Percentiles rank a stretch among this genome's conserved stretches.
phyloP scores from a whole-genome alignment of 495 filamentous ascomycete species.

The Venustampulla echinocandica region DNA sequence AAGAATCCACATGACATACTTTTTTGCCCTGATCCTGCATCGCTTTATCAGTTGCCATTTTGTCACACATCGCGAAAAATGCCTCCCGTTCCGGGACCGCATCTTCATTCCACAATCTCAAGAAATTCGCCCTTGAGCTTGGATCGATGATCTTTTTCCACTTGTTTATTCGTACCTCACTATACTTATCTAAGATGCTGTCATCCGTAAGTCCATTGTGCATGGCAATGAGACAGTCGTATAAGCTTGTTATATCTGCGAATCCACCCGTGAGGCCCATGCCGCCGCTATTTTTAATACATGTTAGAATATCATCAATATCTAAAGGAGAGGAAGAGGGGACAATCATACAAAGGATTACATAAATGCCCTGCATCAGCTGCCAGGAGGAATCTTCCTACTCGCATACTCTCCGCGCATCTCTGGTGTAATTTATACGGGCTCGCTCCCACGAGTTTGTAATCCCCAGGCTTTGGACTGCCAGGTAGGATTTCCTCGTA shows the following conservation, averaged over 20 bases:
- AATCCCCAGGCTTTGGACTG: slow-evolving; percentile 47
- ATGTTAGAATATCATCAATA: not conserved
- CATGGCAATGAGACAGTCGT: slow-evolving; percentile 48
- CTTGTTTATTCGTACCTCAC: slow-evolving; percentile 46
- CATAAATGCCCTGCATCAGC: slow-evolving; percentile 54
- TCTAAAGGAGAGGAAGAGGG: not conserved
- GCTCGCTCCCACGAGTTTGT: slow-evolving; percentile 43
- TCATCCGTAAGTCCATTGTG: slow-evolving; percentile 45
- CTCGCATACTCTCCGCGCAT: slow-evolving; percentile 46
- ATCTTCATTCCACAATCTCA: slow-evolving; percentile 31
- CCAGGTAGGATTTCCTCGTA: slow-evolving; percentile 51
- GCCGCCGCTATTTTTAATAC: no score
- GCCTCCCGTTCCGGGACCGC: slow-evolving; percentile 30
- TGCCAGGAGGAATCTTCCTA: slow-evolving; percentile 47
- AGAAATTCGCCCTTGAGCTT: slow-evolving; percentile 45
- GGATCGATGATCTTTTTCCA: slow-evolving; percentile 48
- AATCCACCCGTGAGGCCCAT: slow-evolving; percentile 55
- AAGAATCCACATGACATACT: not conserved
- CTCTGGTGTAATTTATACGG: slow-evolving; percentile 57
- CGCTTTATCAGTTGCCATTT: slow-evolving; percentile 28
- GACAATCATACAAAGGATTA: slow-evolving; percentile 33
- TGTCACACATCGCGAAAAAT: slow-evolving; percentile 19
- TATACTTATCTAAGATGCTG: slow-evolving; percentile 48
- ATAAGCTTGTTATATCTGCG: slow-evolving; percentile 50
- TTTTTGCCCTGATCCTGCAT: slow-evolving; percentile 14